Evolutionary conservation across 176 grass and related monocot species (phyloP).

Genomic region (Eremochloa ophiuroides): DNA sequence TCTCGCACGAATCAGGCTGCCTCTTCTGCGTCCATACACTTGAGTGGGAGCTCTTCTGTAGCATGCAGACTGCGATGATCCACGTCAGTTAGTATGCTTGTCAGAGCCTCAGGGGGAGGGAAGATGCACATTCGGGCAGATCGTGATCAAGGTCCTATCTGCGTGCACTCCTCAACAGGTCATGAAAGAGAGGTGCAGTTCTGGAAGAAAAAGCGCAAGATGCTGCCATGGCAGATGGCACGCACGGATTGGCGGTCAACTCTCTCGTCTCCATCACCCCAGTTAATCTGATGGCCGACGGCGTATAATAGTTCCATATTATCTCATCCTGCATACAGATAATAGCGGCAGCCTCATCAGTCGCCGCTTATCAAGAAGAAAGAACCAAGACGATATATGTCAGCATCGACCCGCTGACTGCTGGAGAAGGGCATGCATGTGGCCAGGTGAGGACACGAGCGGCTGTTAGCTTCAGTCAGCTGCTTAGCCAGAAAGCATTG

Average conservation of each 20-base stretch:
- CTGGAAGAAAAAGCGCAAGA: neutral
- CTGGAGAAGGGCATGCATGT: conserved; percentile 1
- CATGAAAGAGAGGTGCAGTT: conserved; percentile 4
- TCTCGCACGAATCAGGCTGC: conserved; percentile 12
- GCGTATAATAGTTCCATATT: neutral
- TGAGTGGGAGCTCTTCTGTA: neutral
- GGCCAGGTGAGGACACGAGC: neutral
- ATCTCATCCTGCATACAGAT: neutral
- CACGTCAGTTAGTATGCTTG: neutral
- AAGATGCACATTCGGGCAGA: neutral
- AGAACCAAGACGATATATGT: neutral
- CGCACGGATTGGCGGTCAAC: conserved; percentile 4
- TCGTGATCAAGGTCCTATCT: conserved; percentile 1
- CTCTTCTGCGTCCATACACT: neutral
- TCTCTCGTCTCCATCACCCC: neutral
- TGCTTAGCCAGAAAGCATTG: neutral
- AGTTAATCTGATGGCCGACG: neutral
- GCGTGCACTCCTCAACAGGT: neutral
- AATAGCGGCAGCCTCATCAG: neutral
- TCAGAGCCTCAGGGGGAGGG: conserved; percentile 10
- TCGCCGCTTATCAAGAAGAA: neutral
- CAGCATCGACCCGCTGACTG: neutral
- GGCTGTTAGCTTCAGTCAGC: conserved; percentile 9
- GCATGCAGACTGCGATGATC: neutral
- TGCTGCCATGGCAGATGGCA: neutral